Conservation (phyloP, 2,329 filamentous ascomycete species). For the Trichoderma sp. region DNA sequence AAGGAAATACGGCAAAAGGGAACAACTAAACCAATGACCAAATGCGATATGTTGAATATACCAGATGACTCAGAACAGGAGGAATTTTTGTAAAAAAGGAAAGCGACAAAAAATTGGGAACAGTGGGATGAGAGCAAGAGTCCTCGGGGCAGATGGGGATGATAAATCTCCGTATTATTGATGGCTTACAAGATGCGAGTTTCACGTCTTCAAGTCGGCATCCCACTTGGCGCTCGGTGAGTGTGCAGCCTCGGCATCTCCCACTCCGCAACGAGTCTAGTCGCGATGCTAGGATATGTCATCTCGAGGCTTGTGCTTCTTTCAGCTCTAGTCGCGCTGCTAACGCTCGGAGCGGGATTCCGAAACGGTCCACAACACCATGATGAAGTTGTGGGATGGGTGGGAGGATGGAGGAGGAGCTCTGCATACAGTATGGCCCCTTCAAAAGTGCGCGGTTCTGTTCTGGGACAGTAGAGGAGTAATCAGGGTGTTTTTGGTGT, state of each 20-base stretch:
- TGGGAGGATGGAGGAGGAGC: not conserved
- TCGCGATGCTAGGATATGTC: not conserved
- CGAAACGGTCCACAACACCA: not conserved
- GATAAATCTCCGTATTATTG: slow-evolving; percentile 8
- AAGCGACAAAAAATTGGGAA: not conserved
- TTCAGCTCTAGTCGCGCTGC: not conserved
- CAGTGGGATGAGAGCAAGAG: not conserved
- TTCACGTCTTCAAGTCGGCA: not conserved
- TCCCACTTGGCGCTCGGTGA: slow-evolving; percentile 18
- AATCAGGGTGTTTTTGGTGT: not conserved
- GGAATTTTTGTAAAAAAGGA: not conserved
- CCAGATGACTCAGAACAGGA: not conserved
- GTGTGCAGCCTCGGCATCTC: slow-evolving; percentile 6
- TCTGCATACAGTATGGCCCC: not conserved
- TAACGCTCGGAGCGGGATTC: not conserved
- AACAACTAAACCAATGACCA: not conserved
- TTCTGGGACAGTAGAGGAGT: not conserved
- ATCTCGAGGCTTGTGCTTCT: not conserved
- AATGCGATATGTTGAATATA: not conserved
- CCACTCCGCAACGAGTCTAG: slow-evolving; percentile 12
- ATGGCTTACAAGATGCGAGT: not conserved
- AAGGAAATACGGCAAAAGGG: not conserved
- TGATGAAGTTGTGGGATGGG: not conserved
- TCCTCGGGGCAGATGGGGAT: slow-evolving; percentile 5
- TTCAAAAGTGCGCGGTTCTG: not conserved